Evolutionary conservation across 1,284 basidiomycete genomes (phyloP).

Genomic region (Amylostereum areolatum): DNA sequence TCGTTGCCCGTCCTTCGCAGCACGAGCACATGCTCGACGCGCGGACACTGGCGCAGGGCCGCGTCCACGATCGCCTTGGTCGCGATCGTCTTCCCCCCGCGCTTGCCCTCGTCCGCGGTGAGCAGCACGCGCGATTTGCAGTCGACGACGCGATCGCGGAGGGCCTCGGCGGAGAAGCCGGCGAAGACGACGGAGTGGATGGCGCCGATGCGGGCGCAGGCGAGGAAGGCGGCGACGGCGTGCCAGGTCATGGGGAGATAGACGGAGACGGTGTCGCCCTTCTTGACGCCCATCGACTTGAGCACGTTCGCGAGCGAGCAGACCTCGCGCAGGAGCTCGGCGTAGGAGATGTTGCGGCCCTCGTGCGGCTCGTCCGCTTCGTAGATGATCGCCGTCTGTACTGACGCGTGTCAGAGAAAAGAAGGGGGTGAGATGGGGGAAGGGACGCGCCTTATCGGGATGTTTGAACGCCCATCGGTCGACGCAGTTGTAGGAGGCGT

Average conservation of each 20-base stretch:
- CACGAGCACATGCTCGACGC: slow-evolving; percentile 89
- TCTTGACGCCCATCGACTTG: slow-evolving; percentile 86
- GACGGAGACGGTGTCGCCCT: slow-evolving; percentile 92
- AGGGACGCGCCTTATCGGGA: slow-evolving; percentile 70
- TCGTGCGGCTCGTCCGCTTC: slow-evolving; percentile 94
- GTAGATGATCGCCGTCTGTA: slow-evolving; percentile 90
- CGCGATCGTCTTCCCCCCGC: slow-evolving; percentile 93
- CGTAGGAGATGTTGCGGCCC: slow-evolving; percentile 74
- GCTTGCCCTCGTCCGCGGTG: slow-evolving; percentile 91
- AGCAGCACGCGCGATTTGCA: slow-evolving; percentile 89
- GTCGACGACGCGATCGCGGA: slow-evolving; percentile 90
- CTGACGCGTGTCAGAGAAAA: slow-evolving; percentile 1
- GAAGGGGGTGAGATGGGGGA: slow-evolving; percentile 6
- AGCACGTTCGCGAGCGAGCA: slow-evolving; percentile 91
- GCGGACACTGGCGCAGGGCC: slow-evolving; percentile 81
- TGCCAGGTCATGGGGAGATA: slow-evolving; percentile 93
- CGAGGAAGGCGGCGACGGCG: slow-evolving; percentile 92
- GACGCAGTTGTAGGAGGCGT: slow-evolving; percentile 96
- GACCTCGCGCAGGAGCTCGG: slow-evolving; percentile 86
- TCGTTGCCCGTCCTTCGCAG: slow-evolving; percentile 84
- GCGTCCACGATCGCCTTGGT: slow-evolving; percentile 96
- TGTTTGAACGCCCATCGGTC: slow-evolving; percentile 93
- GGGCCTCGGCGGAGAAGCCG: slow-evolving; percentile 95
- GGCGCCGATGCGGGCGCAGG: slow-evolving; percentile 95
- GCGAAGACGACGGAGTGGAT: slow-evolving; percentile 99